Evolutionary conservation across 805 yeast genomes (phyloP).

Genomic region (Clavispora fructus): DNA sequence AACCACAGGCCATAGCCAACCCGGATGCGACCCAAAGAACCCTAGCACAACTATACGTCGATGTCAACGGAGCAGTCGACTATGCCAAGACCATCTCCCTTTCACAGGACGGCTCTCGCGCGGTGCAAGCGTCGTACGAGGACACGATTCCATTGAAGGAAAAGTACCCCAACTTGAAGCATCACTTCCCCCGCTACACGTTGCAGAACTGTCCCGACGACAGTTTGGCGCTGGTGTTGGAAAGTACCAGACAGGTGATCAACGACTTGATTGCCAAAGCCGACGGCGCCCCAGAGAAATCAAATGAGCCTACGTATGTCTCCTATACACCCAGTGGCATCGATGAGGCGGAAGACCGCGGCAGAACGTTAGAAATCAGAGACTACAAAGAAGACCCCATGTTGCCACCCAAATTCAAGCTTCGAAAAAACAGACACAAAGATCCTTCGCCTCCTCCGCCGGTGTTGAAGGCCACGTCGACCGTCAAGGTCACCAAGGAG

Average conservation of each 20-base stretch:
- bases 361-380: slow-evolving; percentile 56
- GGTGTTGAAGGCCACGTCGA: slow-evolving; percentile 47
- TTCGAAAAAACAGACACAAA: slow-evolving; percentile 62
- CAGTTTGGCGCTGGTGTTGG: slow-evolving; percentile 42
- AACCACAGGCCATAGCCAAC: neutral
- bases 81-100: neutral
- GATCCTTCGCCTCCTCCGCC: slow-evolving; percentile 65
- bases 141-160: slow-evolving; percentile 58
- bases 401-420: slow-evolving; percentile 73
- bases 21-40: slow-evolving; percentile 3
- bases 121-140: slow-evolving; percentile 43
- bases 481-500: slow-evolving; percentile 56
- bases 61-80: slow-evolving; percentile 20
- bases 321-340: neutral
- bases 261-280: slow-evolving; percentile 45
- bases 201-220: slow-evolving; percentile 40
- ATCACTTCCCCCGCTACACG: slow-evolving; percentile 33
- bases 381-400: slow-evolving; percentile 76
- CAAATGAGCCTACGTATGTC: slow-evolving; percentile 12
- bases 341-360: slow-evolving; percentile 9
- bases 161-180: slow-evolving; percentile 33
- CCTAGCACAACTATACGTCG: slow-evolving; percentile 19
- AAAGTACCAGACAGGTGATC: slow-evolving; percentile 54
- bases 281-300: slow-evolving; percentile 28
- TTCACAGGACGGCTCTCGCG: neutral